Evolutionary conservation across 345 rosid species (phyloP).

Genomic region (Corchorus olitorius): DNA sequence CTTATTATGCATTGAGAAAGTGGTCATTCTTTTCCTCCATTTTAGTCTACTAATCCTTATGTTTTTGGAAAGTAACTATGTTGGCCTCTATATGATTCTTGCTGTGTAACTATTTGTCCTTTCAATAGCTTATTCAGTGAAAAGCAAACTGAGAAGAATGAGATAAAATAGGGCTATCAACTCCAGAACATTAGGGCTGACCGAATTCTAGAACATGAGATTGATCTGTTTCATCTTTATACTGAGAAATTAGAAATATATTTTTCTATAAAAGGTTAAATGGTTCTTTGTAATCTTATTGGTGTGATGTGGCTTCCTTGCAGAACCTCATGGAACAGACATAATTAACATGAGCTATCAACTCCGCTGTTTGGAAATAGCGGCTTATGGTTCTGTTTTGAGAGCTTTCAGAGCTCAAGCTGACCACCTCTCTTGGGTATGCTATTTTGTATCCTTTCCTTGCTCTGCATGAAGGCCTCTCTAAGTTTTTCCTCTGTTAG

Average conservation of each 20-base stretch:
- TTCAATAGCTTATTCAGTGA: background rate
- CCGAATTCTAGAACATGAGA: background rate
- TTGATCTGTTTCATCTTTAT: background rate
- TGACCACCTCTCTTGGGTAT: conserved; percentile 44
- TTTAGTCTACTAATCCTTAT: background rate
- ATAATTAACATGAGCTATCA: conserved; percentile 22
- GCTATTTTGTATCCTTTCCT: background rate
- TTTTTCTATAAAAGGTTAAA: background rate
- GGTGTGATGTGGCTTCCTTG: background rate
- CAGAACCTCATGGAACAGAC: conserved; percentile 15
- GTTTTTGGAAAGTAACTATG: background rate
- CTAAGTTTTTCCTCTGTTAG: conserved; percentile 1
- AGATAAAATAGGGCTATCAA: background rate
- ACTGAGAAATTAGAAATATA: background rate
- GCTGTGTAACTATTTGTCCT: background rate
- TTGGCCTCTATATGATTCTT: background rate
- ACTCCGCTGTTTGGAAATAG: conserved; percentile 31
- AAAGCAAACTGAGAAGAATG: background rate
- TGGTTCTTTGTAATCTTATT: background rate
- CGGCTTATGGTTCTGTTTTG: conserved; percentile 35
- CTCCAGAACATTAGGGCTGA: background rate
- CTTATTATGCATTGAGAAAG: background rate
- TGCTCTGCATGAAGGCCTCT: background rate
- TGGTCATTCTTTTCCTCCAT: background rate
- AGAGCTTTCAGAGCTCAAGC: conserved; percentile 41